A percentile compares a stretch with the other conserved stretches of the same genome.
Evolutionary conservation across 306 rosid species (phyloP).

Genomic region (Canavalia gladiata): DNA sequence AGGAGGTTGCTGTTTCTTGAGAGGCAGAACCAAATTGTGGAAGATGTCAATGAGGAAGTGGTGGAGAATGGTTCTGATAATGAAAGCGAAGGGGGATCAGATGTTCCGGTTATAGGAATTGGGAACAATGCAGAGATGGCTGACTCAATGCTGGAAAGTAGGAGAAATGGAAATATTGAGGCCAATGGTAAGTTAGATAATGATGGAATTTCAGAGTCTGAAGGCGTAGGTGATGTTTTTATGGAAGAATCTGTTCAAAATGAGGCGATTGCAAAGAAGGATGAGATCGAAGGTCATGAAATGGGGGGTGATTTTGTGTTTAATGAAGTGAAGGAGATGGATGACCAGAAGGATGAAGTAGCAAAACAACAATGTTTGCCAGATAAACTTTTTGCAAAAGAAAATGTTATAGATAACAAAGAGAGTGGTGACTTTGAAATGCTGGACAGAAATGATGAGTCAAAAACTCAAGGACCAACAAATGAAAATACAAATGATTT

Average conservation of each 20-base stretch:
- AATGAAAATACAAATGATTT: conserved; percentile 37
- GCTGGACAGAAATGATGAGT: conserved; percentile 40
- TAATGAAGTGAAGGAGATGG: conserved; percentile 44
- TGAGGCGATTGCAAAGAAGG: conserved; percentile 37
- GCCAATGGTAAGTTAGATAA: conserved; percentile 39
- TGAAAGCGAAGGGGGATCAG: conserved; percentile 65
- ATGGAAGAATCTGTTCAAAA: conserved; percentile 58
- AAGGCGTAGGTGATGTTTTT: conserved; percentile 51
- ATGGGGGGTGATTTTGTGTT: conserved; percentile 43
- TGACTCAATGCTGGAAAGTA: conserved; percentile 54
- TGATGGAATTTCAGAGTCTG: conserved; percentile 53
- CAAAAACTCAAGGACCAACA: conserved; percentile 34
- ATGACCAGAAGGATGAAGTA: conserved; percentile 44
- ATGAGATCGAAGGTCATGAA: conserved; percentile 45
- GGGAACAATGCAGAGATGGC: conserved; percentile 60
- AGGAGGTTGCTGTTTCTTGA: conserved; percentile 76
- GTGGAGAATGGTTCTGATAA: conserved; percentile 64
- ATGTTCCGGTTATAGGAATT: conserved; percentile 54
- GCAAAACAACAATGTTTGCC: conserved; percentile 28
- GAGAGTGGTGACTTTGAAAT: conserved; percentile 46
- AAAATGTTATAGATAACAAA: conserved; percentile 40
- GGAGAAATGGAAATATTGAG: conserved; percentile 45
- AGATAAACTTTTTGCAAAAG: conserved; percentile 41
- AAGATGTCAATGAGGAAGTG: conserved; percentile 74
- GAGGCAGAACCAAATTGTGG: conserved; percentile 58